Evolutionary conservation across 371 early-diverging fungal species (phyloP).

Genomic region (Zychaea mexicana): DNA sequence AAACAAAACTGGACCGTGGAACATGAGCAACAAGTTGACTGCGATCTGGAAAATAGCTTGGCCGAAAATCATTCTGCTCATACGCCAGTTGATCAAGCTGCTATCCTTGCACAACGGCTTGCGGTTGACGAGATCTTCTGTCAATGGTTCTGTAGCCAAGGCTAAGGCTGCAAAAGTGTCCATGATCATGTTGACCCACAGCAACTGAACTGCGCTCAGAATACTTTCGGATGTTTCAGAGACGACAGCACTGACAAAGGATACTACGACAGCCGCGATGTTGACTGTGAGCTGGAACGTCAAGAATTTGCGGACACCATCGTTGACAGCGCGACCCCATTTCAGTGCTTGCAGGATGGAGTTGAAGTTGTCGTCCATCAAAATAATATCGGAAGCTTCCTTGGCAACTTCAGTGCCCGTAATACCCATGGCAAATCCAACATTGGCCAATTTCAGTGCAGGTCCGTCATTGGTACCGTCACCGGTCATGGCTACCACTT

Average conservation of each 20-base stretch:
- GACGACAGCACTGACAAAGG: slow-evolving; percentile 90
- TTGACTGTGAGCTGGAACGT: slow-evolving; percentile 97
- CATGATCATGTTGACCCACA: slow-evolving; percentile 97
- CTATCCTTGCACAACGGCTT: slow-evolving; percentile 30
- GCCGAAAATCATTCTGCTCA: slow-evolving; percentile 60
- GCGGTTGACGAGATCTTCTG: slow-evolving; percentile 72
- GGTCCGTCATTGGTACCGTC: slow-evolving; percentile 97
- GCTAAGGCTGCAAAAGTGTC: slow-evolving; percentile 96
- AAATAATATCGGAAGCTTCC: slow-evolving; percentile 87
- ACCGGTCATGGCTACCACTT: slow-evolving; percentile 77
- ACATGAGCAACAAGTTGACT: slow-evolving; percentile 48
- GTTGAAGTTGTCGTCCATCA: slow-evolving; percentile 92
- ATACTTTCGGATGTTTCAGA: slow-evolving; percentile 94
- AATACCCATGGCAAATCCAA: slow-evolving; percentile 96
- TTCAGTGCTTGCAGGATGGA: slow-evolving; percentile 82
- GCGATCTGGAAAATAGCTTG: slow-evolving; percentile 71
- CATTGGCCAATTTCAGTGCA: slow-evolving; percentile 89
- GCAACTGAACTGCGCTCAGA: slow-evolving; percentile 90
- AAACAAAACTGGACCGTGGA: slow-evolving; percentile 34
- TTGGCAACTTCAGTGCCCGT: slow-evolving; percentile 94
- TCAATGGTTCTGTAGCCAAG: slow-evolving; percentile 93
- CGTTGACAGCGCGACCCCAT: slow-evolving; percentile 94
- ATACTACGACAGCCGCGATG: slow-evolving; percentile 76
- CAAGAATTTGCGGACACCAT: slow-evolving; percentile 88
- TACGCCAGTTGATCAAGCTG: slow-evolving; percentile 64